phyloP scores from a whole-genome alignment of 768 basidiomycete genomes.

The Naganishia friedmannii region DNA sequence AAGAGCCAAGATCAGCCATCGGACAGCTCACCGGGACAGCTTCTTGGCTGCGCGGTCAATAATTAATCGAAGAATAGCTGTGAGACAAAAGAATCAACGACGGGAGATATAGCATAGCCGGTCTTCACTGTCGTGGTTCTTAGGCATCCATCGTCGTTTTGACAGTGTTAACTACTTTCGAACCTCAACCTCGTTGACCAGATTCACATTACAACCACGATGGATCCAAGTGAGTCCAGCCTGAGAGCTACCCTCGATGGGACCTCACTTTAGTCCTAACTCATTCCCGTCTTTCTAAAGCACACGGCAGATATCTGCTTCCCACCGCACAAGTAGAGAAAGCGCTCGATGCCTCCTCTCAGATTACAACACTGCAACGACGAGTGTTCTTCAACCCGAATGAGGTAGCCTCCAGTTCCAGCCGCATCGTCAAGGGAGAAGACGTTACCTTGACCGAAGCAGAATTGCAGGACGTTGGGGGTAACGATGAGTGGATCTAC shows the following conservation, averaged over 20 bases:
- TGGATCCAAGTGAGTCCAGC: conserved; percentile 1
- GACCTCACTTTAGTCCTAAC: background rate
- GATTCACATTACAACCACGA: background rate
- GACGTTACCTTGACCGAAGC: conserved; percentile 43
- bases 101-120: too few species aligned
- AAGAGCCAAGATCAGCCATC: too few species aligned
- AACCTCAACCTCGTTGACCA: too few species aligned
- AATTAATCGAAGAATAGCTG: too few species aligned
- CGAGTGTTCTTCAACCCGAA: conserved; percentile 47
- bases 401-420: conserved; percentile 37
- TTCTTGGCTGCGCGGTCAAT: too few species aligned
- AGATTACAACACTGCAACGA: conserved; percentile 39
- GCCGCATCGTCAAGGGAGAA: conserved; percentile 45
- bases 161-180: too few species aligned
- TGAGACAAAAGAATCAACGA: too few species aligned
- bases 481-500: conserved; percentile 49
- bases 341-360: conserved; percentile 39
- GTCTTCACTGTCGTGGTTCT: too few species aligned
- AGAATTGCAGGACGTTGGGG: conserved; percentile 42
- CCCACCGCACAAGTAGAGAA: conserved; percentile 43
- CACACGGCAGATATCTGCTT: conserved; percentile 50
- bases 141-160: too few species aligned
- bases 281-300: conserved; percentile 12
- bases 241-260: background rate
- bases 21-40: too few species aligned